These are phyloP conservation scores for Candolleomyces aberdarensis DNA, from an alignment of 768 basidiomycete genomes.

Conservation along the genomic window DNA sequence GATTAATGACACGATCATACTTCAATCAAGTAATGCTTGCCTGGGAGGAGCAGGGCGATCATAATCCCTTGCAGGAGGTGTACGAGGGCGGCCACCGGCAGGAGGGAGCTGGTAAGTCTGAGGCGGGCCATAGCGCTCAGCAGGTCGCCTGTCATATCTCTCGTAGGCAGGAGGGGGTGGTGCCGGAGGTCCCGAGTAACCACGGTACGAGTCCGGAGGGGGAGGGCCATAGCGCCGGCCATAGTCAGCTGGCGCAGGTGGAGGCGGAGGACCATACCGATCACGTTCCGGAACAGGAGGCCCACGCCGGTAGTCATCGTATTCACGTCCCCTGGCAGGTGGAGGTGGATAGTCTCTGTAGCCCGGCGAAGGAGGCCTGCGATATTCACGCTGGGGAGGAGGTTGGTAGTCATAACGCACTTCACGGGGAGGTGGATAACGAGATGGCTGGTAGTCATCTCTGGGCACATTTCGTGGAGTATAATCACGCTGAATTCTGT, in stretches of 20 bases:
- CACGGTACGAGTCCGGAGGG: conserved; percentile 49
- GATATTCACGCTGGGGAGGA: conserved; percentile 51
- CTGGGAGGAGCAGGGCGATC: conserved; percentile 53
- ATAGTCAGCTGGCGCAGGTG: conserved; percentile 49
- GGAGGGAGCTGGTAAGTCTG: conserved; percentile 44
- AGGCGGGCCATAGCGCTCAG: conserved; percentile 39
- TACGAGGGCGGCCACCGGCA: conserved; percentile 53
- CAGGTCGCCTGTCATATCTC: conserved; percentile 55
- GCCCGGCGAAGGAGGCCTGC: conserved; percentile 63
- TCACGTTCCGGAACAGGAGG: conserved; percentile 41
- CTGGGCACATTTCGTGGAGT: conserved; percentile 41
- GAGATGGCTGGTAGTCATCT: conserved; percentile 51
- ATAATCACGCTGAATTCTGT: conserved; percentile 63
- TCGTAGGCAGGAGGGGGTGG: conserved; percentile 56
- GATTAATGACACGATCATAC: neutral
- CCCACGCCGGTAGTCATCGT: conserved; percentile 66
- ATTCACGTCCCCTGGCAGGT: conserved; percentile 51
- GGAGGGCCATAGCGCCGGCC: conserved; percentile 57
- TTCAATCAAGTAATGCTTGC: conserved; percentile 32
- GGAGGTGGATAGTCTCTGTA: conserved; percentile 60
- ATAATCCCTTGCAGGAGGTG: conserved; percentile 56
- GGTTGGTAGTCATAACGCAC: conserved; percentile 60
- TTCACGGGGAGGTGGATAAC: conserved; percentile 49
- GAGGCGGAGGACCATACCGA: conserved; percentile 47
- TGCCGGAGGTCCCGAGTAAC: conserved; percentile 45